Conservation (phyloP, 2,329 filamentous ascomycete species). For the Aspergillus texensis region DNA sequence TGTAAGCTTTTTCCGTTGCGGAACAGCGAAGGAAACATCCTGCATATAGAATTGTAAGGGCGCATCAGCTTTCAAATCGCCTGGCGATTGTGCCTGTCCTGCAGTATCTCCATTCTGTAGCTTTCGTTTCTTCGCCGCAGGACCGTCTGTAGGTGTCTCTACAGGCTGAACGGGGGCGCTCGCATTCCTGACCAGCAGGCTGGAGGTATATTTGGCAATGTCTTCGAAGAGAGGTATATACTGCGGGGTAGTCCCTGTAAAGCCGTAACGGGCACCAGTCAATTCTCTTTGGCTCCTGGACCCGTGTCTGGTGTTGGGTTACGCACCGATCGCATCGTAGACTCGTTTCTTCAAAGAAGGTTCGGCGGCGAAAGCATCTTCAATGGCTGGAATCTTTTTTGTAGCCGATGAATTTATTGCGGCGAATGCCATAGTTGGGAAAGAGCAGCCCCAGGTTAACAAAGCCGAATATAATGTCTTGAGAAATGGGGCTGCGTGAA, state of each 20-base stretch:
- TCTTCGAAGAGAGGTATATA: conserved; percentile 50
- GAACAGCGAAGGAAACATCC: conserved; percentile 64
- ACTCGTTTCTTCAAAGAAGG: conserved; percentile 43
- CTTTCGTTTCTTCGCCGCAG: conserved; percentile 54
- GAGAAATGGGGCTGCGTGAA: background rate
- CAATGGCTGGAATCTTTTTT: conserved; percentile 36
- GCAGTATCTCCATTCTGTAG: conserved; percentile 42
- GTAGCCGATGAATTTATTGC: conserved; percentile 33
- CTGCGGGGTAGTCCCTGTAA: conserved; percentile 40
- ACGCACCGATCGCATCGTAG: conserved; percentile 48
- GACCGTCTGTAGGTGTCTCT: conserved; percentile 33
- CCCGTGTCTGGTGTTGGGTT: conserved; percentile 1
- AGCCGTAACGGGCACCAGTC: conserved; percentile 9
- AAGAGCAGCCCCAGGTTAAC: conserved; percentile 16
- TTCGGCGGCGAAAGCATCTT: conserved; percentile 45
- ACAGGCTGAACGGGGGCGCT: conserved; percentile 31
- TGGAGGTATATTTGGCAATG: conserved; percentile 50
- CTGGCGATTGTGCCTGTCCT: conserved; percentile 31
- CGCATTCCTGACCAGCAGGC: conserved; percentile 37
- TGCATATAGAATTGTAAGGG: conserved; percentile 50
- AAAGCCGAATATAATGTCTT: background rate
- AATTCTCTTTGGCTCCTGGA: background rate
- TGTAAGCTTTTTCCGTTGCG: conserved; percentile 65
- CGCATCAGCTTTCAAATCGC: conserved; percentile 37
- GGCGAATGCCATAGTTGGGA: conserved; percentile 40